Conservation (phyloP, 2,329 filamentous ascomycete species). For the Aplosporella prunicola region DNA sequence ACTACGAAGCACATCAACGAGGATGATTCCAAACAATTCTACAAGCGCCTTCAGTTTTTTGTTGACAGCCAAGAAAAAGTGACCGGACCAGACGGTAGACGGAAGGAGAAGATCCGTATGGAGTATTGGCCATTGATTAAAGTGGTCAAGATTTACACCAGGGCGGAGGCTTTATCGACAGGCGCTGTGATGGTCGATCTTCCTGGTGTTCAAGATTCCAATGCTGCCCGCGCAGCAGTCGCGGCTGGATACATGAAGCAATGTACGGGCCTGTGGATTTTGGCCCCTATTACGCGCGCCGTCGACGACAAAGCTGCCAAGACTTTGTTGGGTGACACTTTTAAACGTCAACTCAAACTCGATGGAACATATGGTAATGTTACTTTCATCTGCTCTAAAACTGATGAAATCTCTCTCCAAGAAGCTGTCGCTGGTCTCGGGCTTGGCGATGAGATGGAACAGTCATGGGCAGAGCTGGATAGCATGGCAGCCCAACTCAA, state of each 20-base stretch:
- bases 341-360: slow-evolving; percentile 51
- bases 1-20: slow-evolving; percentile 33
- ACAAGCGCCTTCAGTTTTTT: slow-evolving; percentile 38
- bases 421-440: slow-evolving; percentile 34
- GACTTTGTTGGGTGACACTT: slow-evolving; percentile 45
- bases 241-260: slow-evolving; percentile 51
- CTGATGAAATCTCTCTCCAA: slow-evolving; percentile 48
- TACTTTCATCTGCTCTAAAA: slow-evolving; percentile 55
- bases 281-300: slow-evolving; percentile 52
- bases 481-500: slow-evolving; percentile 19
- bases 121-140: slow-evolving; percentile 46
- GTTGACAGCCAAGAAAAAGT: slow-evolving; percentile 48
- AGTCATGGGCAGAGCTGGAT: slow-evolving; percentile 18
- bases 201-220: slow-evolving; percentile 51
- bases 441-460: slow-evolving; percentile 24
- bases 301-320: slow-evolving; percentile 53
- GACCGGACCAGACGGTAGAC: slow-evolving; percentile 22
- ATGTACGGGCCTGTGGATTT: slow-evolving; percentile 52
- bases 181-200: slow-evolving; percentile 50
- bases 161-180: slow-evolving; percentile 41
- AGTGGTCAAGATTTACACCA: slow-evolving; percentile 44
- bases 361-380: slow-evolving; percentile 46
- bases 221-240: slow-evolving; percentile 49
- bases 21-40: slow-evolving; percentile 33
- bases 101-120: slow-evolving; percentile 17